Percentiles rank a stretch among this genome's conserved stretches.
phyloP scores from a whole-genome alignment of 768 basidiomycete species.

The Kwoniella sp. region DNA sequence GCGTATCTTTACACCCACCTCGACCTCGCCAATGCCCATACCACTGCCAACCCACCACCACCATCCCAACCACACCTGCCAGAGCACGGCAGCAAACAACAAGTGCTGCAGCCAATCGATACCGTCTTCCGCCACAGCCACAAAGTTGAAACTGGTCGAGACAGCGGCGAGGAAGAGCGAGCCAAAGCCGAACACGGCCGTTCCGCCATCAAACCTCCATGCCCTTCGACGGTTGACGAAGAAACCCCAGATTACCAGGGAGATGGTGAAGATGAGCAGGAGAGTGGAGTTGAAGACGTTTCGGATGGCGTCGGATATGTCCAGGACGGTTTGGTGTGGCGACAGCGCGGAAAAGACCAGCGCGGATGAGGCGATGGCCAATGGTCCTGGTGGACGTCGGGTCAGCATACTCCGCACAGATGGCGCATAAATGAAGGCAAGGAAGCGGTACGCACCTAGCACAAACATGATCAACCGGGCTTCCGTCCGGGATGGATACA shows the following conservation, averaged over 20 bases:
- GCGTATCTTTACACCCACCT: conserved; percentile 52
- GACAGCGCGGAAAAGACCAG: conserved; percentile 79
- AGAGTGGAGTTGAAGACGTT: conserved; percentile 96
- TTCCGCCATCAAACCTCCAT: conserved; percentile 95
- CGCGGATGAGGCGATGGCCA: conserved; percentile 75
- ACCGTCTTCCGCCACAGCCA: conserved; percentile 82
- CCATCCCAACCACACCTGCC: conserved; percentile 95
- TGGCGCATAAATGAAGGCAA: too few species aligned
- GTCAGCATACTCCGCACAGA: neutral
- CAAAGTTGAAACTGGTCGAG: conserved; percentile 74
- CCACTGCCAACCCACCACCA: conserved; percentile 96
- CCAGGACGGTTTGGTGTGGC: conserved; percentile 51
- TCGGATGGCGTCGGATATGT: conserved; percentile 67
- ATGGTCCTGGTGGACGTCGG: conserved; percentile 60
- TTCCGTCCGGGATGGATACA: conserved; percentile 88
- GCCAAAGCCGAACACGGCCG: conserved; percentile 83
- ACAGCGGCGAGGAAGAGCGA: conserved; percentile 76
- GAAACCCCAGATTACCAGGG: conserved; percentile 89
- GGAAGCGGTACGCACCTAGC: conserved; percentile 57
- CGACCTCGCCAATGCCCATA: conserved; percentile 69
- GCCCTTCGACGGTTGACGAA: conserved; percentile 82
- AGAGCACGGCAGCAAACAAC: conserved; percentile 85
- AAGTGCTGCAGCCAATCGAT: conserved; percentile 87
- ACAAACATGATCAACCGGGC: conserved; percentile 76
- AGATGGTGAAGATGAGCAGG: conserved; percentile 85